Conservation (phyloP, 768 basidiomycete species). For the Hygrocybe coccinea region DNA sequence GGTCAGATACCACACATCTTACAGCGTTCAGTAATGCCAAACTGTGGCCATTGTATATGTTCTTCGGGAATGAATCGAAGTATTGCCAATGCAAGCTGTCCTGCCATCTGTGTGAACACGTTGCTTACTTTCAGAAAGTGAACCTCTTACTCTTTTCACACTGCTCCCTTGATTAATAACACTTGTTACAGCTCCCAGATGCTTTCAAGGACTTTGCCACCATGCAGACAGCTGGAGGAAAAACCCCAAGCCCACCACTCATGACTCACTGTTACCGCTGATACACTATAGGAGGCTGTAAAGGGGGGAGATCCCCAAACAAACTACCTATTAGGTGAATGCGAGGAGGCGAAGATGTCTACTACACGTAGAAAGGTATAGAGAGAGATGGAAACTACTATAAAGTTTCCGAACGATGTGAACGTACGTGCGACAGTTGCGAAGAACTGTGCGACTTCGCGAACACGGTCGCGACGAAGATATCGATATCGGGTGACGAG, state of each 20-base stretch:
- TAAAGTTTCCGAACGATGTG: no score
- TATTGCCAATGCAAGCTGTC: conserved; percentile 28
- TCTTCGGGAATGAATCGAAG: conserved; percentile 36
- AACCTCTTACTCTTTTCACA: conserved; percentile 1
- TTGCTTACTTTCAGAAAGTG: conserved; percentile 38
- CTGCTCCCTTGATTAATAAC: background rate
- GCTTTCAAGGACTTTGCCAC: conserved; percentile 1
- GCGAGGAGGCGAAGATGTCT: no score
- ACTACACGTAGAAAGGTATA: no score
- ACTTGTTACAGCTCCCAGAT: conserved; percentile 7
- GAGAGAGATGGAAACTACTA: no score
- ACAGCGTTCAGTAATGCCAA: background rate
- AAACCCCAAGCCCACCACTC: conserved; percentile 11
- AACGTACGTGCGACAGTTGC: no score
- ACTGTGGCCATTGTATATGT: conserved; percentile 27
- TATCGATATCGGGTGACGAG: no score
- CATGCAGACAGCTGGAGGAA: background rate
- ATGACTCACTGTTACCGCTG: conserved; percentile 29
- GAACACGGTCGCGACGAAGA: no score
- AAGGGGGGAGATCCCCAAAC: no score
- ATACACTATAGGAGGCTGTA: no score
- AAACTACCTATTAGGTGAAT: no score
- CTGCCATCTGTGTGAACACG: conserved; percentile 30
- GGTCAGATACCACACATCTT: conserved; percentile 27
- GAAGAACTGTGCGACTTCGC: no score